These are phyloP conservation scores for Metschnikowia vanudenii DNA, from an alignment of 805 yeast genomes.

Conservation along the genomic window DNA sequence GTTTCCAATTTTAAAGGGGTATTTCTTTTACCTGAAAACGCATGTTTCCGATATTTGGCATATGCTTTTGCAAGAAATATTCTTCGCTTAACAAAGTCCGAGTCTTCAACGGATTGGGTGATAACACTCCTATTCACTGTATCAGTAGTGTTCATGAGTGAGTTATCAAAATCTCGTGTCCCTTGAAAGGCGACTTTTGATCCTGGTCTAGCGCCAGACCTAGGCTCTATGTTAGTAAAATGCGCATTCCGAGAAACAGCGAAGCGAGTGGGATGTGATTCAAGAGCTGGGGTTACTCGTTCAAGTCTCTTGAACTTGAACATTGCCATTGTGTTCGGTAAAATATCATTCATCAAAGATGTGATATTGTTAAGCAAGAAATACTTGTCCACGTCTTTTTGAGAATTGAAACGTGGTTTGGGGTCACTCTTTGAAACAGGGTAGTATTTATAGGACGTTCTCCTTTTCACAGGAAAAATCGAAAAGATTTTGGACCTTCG, in stretches of 20 bases:
- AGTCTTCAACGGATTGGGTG: not conserved
- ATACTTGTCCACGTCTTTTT: conserved; percentile 18
- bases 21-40: conserved; percentile 21
- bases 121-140: not conserved
- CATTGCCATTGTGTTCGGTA: conserved; percentile 30
- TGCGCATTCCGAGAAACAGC: conserved; percentile 12
- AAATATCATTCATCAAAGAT: conserved; percentile 25
- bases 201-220: not conserved
- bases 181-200: conserved; percentile 4
- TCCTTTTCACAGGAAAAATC: conserved; percentile 36
- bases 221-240: conserved; percentile 5
- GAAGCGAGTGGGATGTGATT: conserved; percentile 8
- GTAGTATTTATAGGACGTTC: conserved; percentile 30
- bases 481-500: conserved; percentile 17
- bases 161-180: not conserved
- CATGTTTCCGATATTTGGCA: conserved; percentile 27
- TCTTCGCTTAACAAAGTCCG: conserved; percentile 15
- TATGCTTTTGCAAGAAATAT: conserved; percentile 22
- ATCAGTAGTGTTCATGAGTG: not conserved
- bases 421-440: conserved; percentile 17
- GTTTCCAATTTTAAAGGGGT: conserved; percentile 30
- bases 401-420: conserved; percentile 22
- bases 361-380: conserved; percentile 22
- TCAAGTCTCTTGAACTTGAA: conserved; percentile 23
- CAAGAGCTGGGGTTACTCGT: conserved; percentile 15